Percentiles rank a stretch among this genome's conserved stretches.
Evolutionary conservation across 768 basidiomycete genomes (phyloP).

Genomic region (Paxillus ammoniavirescens): DNA sequence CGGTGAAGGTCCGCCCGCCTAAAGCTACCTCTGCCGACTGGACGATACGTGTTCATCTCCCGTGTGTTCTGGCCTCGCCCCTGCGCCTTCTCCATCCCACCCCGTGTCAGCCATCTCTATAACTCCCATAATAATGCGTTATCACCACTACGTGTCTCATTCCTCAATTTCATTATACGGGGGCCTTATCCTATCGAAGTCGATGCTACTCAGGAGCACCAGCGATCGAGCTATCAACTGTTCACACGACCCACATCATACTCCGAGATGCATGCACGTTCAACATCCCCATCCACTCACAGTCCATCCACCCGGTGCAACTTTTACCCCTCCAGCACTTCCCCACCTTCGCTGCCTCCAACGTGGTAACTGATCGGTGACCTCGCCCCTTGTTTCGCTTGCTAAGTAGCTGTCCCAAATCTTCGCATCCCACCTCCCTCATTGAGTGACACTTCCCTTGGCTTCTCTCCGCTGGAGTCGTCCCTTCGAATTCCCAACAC

Average conservation of each 20-base stretch:
- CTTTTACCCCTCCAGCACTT: neutral
- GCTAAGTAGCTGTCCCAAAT: too few relatives aligned
- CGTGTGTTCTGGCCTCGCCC: neutral
- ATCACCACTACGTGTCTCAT: constrained; percentile 13
- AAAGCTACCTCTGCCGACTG: constrained; percentile 6
- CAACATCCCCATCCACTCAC: neutral
- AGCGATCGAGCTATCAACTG: neutral
- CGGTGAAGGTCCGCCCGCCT: neutral
- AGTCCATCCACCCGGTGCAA: neutral
- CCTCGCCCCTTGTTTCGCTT: too few relatives aligned
- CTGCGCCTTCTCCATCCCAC: constrained; percentile 22
- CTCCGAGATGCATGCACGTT: neutral
- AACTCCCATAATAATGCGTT: constrained; percentile 19
- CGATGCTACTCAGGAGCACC: neutral
- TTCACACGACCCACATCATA: neutral
- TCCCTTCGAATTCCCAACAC: neutral
- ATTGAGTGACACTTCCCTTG: neutral
- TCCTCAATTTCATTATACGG: constrained; percentile 7
- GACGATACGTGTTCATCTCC: constrained; percentile 6
- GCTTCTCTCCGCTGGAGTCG: neutral
- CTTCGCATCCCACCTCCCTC: neutral
- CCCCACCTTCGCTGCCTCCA: neutral
- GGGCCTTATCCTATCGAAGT: constrained; percentile 9
- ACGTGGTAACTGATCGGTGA: neutral
- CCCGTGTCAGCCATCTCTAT: constrained; percentile 10